Evolutionary conservation across 1,139 yeast genomes (phyloP).

Genomic region (Geotrichum phurueaensis): DNA sequence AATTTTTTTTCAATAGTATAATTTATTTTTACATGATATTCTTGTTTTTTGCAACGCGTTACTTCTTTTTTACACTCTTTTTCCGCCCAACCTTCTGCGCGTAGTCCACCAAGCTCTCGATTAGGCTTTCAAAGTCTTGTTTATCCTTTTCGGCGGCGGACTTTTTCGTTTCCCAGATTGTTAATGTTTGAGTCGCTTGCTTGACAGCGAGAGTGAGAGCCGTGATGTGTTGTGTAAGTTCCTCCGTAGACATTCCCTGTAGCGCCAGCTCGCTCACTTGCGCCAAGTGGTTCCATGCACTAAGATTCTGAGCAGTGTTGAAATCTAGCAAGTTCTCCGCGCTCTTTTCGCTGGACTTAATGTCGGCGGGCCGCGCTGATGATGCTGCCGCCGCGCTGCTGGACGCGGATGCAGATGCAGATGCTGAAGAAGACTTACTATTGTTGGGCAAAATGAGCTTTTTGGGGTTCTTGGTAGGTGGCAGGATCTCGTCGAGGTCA

Average conservation of each 20-base stretch:
- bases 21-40: background rate
- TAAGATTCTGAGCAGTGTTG: constrained; percentile 25
- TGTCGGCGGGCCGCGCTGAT: background rate
- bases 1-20: background rate
- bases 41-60: background rate
- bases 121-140: constrained; percentile 62
- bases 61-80: constrained; percentile 4
- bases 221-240: constrained; percentile 28
- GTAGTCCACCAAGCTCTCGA: constrained; percentile 64
- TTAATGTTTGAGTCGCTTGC: constrained; percentile 38
- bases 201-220: constrained; percentile 29
- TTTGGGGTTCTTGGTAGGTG: constrained; percentile 32
- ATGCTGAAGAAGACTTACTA: background rate
- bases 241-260: constrained; percentile 34
- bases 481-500: constrained; percentile 47
- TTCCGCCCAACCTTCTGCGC: constrained; percentile 42
- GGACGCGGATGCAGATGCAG: background rate
- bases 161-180: constrained; percentile 47
- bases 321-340: background rate
- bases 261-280: constrained; percentile 34
- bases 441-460: constrained; percentile 28
- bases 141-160: constrained; percentile 46
- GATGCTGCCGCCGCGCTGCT: background rate
- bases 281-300: constrained; percentile 33
- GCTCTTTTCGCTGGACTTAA: background rate